Evolutionary conservation across 2,329 filamentous ascomycete genomes (phyloP).

Genomic region (Nannizzia gypsea): DNA sequence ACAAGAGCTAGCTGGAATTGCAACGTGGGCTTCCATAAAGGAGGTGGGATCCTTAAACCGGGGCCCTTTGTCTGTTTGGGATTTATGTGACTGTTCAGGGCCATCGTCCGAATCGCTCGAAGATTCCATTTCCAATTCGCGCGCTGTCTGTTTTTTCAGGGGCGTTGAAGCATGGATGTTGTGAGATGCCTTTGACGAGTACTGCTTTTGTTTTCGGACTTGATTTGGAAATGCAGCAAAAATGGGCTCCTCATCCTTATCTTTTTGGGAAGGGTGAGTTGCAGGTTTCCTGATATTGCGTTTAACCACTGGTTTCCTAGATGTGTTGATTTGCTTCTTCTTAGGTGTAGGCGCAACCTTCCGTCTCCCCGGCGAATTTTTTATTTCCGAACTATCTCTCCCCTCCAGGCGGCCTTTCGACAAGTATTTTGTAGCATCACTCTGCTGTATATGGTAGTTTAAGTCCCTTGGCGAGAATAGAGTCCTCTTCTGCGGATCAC

Average conservation of each 20-base stretch:
- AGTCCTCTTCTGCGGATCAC: neutral
- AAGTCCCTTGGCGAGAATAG: slow-evolving; percentile 3
- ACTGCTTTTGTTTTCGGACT: neutral
- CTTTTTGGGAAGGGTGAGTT: neutral
- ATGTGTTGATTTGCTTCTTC: neutral
- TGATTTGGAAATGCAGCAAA: neutral
- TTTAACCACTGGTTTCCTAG: neutral
- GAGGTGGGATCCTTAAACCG: neutral
- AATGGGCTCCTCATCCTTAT: neutral
- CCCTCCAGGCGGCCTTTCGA: neutral
- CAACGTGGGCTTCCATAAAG: slow-evolving; percentile 22
- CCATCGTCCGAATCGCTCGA: neutral
- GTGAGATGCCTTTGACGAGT: neutral
- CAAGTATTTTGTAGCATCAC: neutral
- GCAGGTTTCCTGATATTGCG: neutral
- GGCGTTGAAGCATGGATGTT: neutral
- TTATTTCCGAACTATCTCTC: neutral
- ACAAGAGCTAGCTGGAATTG: slow-evolving; percentile 18
- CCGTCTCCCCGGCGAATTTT: slow-evolving; percentile 1
- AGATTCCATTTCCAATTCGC: neutral
- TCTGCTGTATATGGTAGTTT: neutral
- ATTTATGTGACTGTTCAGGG: neutral
- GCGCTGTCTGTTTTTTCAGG: neutral
- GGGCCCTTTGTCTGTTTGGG: neutral
- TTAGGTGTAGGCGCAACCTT: neutral